phyloP scores from a whole-genome alignment of 192 early-diverging fungal species.

The Podila epigama region DNA sequence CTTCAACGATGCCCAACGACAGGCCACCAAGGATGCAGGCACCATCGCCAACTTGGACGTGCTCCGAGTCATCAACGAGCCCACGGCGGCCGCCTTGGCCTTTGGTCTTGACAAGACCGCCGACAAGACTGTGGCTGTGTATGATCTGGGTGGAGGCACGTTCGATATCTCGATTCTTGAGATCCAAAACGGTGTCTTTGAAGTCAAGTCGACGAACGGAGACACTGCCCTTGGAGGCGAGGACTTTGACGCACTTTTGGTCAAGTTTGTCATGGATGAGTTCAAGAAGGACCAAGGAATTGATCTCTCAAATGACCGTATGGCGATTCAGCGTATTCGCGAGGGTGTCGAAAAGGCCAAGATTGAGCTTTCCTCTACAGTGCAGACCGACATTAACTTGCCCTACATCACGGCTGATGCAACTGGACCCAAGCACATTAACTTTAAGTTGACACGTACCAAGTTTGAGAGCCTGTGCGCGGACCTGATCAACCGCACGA shows the following conservation, averaged over 20 bases:
- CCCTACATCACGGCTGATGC: slow-evolving; percentile 94
- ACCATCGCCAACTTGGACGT: slow-evolving; percentile 90
- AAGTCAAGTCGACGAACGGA: slow-evolving; percentile 98
- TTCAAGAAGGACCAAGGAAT: slow-evolving; percentile 95
- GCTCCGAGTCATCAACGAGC: slow-evolving; percentile 94
- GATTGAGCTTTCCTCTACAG: slow-evolving; percentile 95
- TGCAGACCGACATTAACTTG: slow-evolving; percentile 96
- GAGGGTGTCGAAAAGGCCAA: slow-evolving; percentile 99
- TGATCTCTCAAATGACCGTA: slow-evolving; percentile 87
- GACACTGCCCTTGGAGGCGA: slow-evolving; percentile 89
- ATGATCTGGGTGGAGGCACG: slow-evolving; percentile 98
- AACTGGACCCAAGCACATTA: slow-evolving; percentile 95
- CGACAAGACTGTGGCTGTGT: slow-evolving; percentile 93
- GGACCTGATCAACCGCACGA: slow-evolving; percentile 85
- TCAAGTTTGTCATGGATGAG: slow-evolving; percentile 79
- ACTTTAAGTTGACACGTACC: slow-evolving; percentile 90
- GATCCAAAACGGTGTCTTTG: slow-evolving; percentile 97
- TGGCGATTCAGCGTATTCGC: slow-evolving; percentile 97
- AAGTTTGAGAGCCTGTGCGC: slow-evolving; percentile 88
- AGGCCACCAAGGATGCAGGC: slow-evolving; percentile 96
- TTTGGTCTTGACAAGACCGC: slow-evolving; percentile 88
- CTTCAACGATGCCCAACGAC: slow-evolving; percentile 97
- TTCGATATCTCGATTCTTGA: slow-evolving; percentile 99
- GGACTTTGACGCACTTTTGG: slow-evolving; percentile 77
- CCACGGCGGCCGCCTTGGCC: slow-evolving; percentile 93